A percentile compares a stretch with the other conserved stretches of the same genome.
Conservation (phyloP, 2,329 filamentous ascomycete species). For the Diaporthe aspalathi region DNA sequence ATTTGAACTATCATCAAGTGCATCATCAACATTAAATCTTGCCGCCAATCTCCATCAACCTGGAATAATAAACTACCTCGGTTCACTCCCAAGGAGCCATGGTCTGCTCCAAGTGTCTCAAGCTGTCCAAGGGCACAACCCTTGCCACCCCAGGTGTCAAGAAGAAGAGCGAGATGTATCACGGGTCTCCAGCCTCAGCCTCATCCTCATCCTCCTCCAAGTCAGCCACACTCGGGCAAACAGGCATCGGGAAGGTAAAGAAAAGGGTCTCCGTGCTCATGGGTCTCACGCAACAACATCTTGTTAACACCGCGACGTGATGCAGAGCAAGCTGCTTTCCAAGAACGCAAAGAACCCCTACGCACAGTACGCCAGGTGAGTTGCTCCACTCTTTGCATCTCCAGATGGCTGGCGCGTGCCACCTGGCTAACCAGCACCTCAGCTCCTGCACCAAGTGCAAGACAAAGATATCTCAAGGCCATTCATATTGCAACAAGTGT, state of each 20-base stretch:
- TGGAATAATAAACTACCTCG: no score
- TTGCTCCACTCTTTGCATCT: background rate
- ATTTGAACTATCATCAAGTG: background rate
- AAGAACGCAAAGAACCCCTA: slow-evolving; percentile 75
- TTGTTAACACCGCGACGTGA: no score
- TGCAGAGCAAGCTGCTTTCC: slow-evolving; percentile 72
- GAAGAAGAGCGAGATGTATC: slow-evolving; percentile 75
- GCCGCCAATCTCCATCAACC: background rate
- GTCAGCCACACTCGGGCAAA: slow-evolving; percentile 66
- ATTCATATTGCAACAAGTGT: slow-evolving; percentile 70
- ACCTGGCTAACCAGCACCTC: background rate
- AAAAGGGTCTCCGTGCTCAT: no score
- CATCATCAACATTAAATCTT: background rate
- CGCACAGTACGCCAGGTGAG: slow-evolving; percentile 66
- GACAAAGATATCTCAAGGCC: slow-evolving; percentile 71
- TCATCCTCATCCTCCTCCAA: slow-evolving; percentile 57
- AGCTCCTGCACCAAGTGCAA: slow-evolving; percentile 71
- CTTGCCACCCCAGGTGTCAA: slow-evolving; percentile 74
- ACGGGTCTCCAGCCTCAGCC: slow-evolving; percentile 65
- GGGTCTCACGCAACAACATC: no score
- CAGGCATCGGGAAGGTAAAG: slow-evolving; percentile 71
- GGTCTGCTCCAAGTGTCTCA: slow-evolving; percentile 75
- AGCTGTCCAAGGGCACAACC: slow-evolving; percentile 68
- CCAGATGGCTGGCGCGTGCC: background rate
- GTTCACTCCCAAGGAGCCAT: slow-evolving; percentile 49